Evolutionary conservation across 164 flowering plant genomes (phyloP).

Genomic region (Vitis vinifera): ASM3070453v1 NC_081820.1:22648001-22648500

Average conservation of each 20-base stretch:
- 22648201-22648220: slow-evolving; percentile 5
- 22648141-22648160: neutral
- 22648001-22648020: neutral
- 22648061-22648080: slow-evolving; percentile 15
- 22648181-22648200: slow-evolving; percentile 4
- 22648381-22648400: slow-evolving; percentile 47
- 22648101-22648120: slow-evolving; percentile 33
- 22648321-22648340: slow-evolving; percentile 70
- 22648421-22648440: slow-evolving; percentile 58
- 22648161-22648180: neutral
- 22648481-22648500: slow-evolving; percentile 45
- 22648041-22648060: slow-evolving; percentile 6
- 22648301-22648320: slow-evolving; percentile 76
- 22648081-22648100: slow-evolving; percentile 24
- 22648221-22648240: slow-evolving; percentile 38
- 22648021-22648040: neutral
- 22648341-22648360: slow-evolving; percentile 46
- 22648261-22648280: slow-evolving; percentile 54
- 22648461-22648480: slow-evolving; percentile 34
- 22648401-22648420: slow-evolving; percentile 58
- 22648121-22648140: neutral
- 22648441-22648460: slow-evolving; percentile 51
- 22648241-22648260: slow-evolving; percentile 46
- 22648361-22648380: slow-evolving; percentile 51
- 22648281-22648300: slow-evolving; percentile 54